Evolutionary conservation across 768 basidiomycete genomes (phyloP).

Genomic region (Psilocybe cubensis): DNA sequence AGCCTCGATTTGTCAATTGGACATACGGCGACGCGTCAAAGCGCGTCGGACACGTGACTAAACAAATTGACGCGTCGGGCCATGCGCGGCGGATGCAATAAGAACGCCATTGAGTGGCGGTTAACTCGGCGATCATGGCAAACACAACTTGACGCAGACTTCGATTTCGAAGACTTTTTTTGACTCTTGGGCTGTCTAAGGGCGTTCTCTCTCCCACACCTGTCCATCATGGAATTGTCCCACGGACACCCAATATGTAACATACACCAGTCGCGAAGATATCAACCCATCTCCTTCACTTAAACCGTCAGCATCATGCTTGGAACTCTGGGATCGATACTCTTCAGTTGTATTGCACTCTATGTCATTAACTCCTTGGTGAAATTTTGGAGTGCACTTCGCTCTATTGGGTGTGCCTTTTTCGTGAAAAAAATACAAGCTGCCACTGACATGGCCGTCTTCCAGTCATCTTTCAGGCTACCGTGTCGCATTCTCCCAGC

Average conservation of each 20-base stretch:
- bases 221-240: neutral
- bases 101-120: too few species aligned
- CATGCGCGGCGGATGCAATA: too few species aligned
- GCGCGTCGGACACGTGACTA: too few species aligned
- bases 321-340: neutral
- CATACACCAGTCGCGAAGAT: neutral
- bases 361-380: neutral
- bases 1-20: too few species aligned
- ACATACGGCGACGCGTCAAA: too few species aligned
- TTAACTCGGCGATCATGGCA: too few species aligned
- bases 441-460: neutral
- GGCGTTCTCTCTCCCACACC: too few species aligned
- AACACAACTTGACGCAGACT: too few species aligned
- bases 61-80: too few species aligned
- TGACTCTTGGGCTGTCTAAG: too few species aligned
- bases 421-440: neutral
- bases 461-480: slow-evolving; percentile 1
- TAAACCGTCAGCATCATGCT: neutral
- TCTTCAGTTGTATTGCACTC: neutral
- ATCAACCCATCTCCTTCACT: neutral
- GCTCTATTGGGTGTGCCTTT: neutral
- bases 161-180: too few species aligned
- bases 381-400: neutral
- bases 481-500: slow-evolving; percentile 1
- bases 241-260: neutral